Evolutionary conservation across 1,284 basidiomycete species (phyloP).

Genomic region (Cryptococcus deneoformans): DNA sequence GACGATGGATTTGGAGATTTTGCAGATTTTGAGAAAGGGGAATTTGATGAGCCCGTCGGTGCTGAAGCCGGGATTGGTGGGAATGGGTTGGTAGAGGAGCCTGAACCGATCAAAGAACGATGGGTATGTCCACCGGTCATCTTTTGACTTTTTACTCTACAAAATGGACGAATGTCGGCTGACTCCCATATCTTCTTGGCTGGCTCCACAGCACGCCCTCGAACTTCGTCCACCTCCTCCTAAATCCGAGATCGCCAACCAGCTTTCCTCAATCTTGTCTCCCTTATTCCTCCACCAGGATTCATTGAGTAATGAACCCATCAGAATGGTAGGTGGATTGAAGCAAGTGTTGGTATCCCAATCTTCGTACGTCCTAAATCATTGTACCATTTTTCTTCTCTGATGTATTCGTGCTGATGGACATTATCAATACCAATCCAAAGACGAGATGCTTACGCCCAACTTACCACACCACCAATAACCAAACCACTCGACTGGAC

Average conservation of each 20-base stretch:
- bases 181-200: neutral
- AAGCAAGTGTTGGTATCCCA: constrained; percentile 68
- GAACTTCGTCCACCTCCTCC: constrained; percentile 63
- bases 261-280: constrained; percentile 64
- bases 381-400: neutral
- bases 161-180: neutral
- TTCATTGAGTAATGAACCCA: constrained; percentile 64
- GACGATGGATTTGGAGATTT: constrained; percentile 59
- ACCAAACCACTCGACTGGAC: constrained; percentile 84
- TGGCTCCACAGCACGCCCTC: constrained; percentile 57
- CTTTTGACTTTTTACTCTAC: neutral
- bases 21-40: constrained; percentile 61
- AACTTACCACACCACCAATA: constrained; percentile 51
- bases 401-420: neutral
- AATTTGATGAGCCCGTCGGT: constrained; percentile 42
- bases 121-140: constrained; percentile 10
- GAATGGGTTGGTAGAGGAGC: constrained; percentile 6
- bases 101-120: constrained; percentile 5
- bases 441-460: constrained; percentile 73
- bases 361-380: constrained; percentile 58
- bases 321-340: constrained; percentile 74
- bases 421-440: neutral
- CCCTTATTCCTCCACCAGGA: constrained; percentile 59
- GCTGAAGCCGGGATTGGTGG: neutral
- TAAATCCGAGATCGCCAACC: constrained; percentile 57